phyloP scores from a whole-genome alignment of 2,329 filamentous ascomycete genomes.

The Verticillium alfalfae region DNA sequence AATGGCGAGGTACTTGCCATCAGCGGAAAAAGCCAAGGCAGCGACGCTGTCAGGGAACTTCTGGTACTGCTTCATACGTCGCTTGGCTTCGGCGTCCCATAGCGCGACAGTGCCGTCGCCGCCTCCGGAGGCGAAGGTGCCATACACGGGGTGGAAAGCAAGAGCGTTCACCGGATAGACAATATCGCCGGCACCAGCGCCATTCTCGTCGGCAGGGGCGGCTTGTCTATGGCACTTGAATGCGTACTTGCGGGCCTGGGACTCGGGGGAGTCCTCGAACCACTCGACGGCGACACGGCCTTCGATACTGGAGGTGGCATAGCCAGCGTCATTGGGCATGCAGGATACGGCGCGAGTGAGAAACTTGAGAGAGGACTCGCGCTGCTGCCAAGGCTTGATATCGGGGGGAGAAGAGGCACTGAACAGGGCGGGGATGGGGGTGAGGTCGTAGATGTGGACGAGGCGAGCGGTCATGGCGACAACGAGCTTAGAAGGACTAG shows the following conservation, averaged over 20 bases:
- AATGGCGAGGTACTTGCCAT: constrained; percentile 74
- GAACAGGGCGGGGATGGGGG: constrained; percentile 54
- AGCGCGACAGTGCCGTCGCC: constrained; percentile 88
- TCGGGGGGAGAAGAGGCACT: constrained; percentile 41
- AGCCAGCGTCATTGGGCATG: constrained; percentile 95
- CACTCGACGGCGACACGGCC: constrained; percentile 95
- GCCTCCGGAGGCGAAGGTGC: constrained; percentile 84
- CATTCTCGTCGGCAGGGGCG: constrained; percentile 47
- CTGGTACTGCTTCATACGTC: constrained; percentile 84
- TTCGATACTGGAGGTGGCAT: constrained; percentile 88
- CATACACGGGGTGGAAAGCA: constrained; percentile 76
- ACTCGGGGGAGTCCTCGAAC: constrained; percentile 86
- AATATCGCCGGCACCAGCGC: constrained; percentile 60
- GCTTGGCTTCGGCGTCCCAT: constrained; percentile 89
- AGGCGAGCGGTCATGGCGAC: constrained; percentile 92
- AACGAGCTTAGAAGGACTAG: constrained; percentile 74
- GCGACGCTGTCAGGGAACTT: constrained; percentile 76
- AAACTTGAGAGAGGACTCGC: constrained; percentile 93
- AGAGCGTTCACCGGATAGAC: constrained; percentile 90
- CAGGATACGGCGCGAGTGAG: constrained; percentile 89
- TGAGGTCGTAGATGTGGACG: constrained; percentile 91
- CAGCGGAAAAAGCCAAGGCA: constrained; percentile 68
- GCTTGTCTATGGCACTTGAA: constrained; percentile 96
- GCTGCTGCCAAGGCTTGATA: constrained; percentile 81
- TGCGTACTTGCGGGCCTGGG: constrained; percentile 89